phyloP scores from a whole-genome alignment of 2,329 filamentous ascomycete genomes.

The Clarireedia hainanense region DNA sequence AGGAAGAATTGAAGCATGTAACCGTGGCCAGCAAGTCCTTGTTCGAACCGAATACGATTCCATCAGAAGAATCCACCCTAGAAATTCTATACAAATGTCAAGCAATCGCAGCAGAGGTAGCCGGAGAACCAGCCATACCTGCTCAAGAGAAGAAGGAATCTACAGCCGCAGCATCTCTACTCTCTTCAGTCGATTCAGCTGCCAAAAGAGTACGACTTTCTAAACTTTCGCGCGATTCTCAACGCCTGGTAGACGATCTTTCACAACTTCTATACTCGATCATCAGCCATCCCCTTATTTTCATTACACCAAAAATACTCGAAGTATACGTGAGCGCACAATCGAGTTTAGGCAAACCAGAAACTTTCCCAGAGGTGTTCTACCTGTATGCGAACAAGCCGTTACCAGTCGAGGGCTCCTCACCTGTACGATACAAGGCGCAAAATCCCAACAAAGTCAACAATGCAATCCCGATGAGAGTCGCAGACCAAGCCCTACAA shows the following conservation, averaged over 20 bases:
- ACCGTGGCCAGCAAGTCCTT: conserved; percentile 17
- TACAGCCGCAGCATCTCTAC: conserved; percentile 44
- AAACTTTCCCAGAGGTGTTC: conserved; percentile 73
- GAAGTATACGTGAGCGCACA: conserved; percentile 71
- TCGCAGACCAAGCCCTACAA: conserved; percentile 68
- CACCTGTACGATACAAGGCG: conserved; percentile 49
- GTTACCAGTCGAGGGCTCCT: conserved; percentile 52
- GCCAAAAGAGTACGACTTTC: conserved; percentile 13
- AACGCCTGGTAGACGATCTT: conserved; percentile 37
- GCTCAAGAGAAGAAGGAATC: conserved; percentile 16
- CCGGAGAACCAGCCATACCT: conserved; percentile 15
- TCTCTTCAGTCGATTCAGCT: conserved; percentile 34
- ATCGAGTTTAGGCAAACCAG: conserved; percentile 61
- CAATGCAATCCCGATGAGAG: conserved; percentile 62
- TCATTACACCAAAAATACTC: conserved; percentile 69
- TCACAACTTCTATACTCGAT: conserved; percentile 60
- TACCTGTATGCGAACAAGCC: conserved; percentile 79
- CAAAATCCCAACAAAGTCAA: conserved; percentile 61
- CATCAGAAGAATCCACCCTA: conserved; percentile 20
- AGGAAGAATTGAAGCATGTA: conserved; percentile 17
- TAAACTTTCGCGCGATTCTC: conserved; percentile 13
- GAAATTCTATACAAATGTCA: conserved; percentile 18
- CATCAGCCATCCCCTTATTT: conserved; percentile 65
- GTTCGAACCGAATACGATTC: conserved; percentile 15
- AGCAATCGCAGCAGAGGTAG: conserved; percentile 19